phyloP scores from a whole-genome alignment of 441 rosid species.

The Populus hybrid region DNA sequence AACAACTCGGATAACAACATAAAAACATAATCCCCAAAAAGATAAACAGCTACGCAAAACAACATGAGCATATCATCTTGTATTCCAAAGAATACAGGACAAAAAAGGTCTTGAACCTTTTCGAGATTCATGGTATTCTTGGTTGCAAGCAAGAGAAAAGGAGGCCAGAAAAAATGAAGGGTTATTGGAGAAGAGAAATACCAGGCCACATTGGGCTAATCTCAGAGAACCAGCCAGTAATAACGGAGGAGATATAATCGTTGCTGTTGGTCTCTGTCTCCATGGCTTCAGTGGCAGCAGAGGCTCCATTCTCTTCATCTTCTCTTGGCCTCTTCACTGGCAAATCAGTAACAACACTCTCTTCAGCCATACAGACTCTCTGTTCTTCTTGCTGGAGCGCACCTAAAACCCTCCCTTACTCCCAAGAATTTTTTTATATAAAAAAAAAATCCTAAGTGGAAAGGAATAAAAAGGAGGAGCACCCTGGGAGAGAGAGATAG shows the following conservation, averaged over 20 bases:
- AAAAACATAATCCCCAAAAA: not conserved
- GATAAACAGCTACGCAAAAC: not conserved
- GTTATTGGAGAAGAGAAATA: slow-evolving; percentile 25
- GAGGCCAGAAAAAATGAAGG: not conserved
- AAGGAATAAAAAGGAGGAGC: not conserved
- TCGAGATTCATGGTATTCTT: not conserved
- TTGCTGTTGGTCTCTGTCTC: slow-evolving; percentile 39
- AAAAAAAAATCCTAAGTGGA: not conserved
- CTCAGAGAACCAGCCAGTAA: slow-evolving; percentile 99
- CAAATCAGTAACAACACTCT: slow-evolving; percentile 43
- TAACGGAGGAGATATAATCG: slow-evolving; percentile 62
- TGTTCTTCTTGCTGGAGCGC: not conserved
- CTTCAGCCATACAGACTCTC: slow-evolving; percentile 47
- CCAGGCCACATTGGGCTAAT: slow-evolving; percentile 99
- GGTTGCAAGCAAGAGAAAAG: not conserved
- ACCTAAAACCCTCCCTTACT: not conserved
- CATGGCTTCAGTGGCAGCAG: slow-evolving; percentile 40
- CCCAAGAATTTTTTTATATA: not conserved
- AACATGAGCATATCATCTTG: not conserved
- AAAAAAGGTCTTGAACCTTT: not conserved
- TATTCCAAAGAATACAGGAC: not conserved
- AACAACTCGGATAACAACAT: not conserved
- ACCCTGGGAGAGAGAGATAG: not conserved
- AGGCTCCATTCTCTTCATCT: slow-evolving; percentile 44
- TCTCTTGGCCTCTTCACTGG: slow-evolving; percentile 72